Evolutionary conservation across 306 rosid species (phyloP).

Genomic region (Luffa aegyptiaca): DNA sequence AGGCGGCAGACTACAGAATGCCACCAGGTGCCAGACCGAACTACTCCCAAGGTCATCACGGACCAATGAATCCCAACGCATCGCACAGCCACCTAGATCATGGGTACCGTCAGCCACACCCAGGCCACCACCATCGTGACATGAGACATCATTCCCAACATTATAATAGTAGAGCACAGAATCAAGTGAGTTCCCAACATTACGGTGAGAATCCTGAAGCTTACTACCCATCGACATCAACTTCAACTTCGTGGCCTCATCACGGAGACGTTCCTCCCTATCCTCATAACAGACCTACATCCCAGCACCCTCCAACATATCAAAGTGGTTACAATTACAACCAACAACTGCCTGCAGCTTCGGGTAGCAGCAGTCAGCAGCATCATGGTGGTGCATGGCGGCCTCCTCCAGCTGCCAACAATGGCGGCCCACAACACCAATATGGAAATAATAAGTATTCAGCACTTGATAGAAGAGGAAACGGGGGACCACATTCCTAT

Average conservation of each 20-base stretch:
- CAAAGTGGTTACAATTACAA: constrained; percentile 23
- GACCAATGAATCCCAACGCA: constrained; percentile 4
- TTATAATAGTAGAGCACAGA: constrained; percentile 29
- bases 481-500: constrained; percentile 31
- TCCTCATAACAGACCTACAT: constrained; percentile 14
- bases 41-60: constrained; percentile 18
- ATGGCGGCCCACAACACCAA: constrained; percentile 26
- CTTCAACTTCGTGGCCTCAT: constrained; percentile 20
- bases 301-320: constrained; percentile 12
- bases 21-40: neutral
- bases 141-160: constrained; percentile 15
- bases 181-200: constrained; percentile 13
- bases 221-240: constrained; percentile 16
- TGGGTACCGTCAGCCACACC: constrained; percentile 5
- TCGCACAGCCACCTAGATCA: neutral
- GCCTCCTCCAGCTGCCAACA: neutral
- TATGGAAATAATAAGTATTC: constrained; percentile 52
- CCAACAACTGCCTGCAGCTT: constrained; percentile 25
- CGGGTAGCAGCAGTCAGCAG: constrained; percentile 14
- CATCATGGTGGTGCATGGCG: neutral
- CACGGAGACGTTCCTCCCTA: constrained; percentile 27
- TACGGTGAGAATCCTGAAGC: constrained; percentile 17
- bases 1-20: neutral
- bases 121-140: constrained; percentile 5
- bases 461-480: constrained; percentile 39